phyloP scores from a whole-genome alignment of 73 alveolate species.

The Symbiodinium pilosum region DNA sequence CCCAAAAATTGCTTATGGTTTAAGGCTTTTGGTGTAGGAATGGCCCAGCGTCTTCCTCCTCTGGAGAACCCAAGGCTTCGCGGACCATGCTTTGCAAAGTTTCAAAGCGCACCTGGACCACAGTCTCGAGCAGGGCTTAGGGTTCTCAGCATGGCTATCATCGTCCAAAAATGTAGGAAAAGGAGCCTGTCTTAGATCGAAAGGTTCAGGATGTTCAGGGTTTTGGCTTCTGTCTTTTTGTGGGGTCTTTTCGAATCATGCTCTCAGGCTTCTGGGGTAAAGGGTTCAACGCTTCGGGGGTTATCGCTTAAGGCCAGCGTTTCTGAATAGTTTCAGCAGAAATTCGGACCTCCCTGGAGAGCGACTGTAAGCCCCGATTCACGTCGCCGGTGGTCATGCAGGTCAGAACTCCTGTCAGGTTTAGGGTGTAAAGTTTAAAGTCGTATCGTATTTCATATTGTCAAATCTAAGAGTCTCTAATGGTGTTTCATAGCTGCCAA shows the following conservation, averaged over 20 bases:
- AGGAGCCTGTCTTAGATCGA: background rate
- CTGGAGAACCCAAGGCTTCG: background rate
- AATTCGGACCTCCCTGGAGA: background rate
- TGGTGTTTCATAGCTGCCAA: background rate
- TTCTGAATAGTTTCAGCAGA: too few species aligned
- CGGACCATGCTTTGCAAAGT: background rate
- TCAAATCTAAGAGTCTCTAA: background rate
- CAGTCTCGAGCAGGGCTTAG: background rate
- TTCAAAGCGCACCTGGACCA: background rate
- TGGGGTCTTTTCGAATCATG: background rate
- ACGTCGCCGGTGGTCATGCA: conserved; percentile 1
- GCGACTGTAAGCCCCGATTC: background rate
- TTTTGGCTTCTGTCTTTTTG: background rate
- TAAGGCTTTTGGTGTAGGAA: background rate
- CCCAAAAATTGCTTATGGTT: background rate
- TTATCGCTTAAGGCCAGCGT: too few species aligned
- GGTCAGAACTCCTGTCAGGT: background rate
- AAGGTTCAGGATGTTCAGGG: background rate
- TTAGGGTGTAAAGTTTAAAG: background rate
- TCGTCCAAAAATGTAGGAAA: background rate
- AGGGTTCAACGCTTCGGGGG: background rate
- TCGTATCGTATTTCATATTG: background rate
- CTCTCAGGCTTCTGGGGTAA: background rate
- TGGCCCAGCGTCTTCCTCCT: background rate
- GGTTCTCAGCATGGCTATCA: background rate